These are phyloP conservation scores for Komagataella mondaviorum DNA, from an alignment of 805 yeast species.

Conservation along the genomic window DNA sequence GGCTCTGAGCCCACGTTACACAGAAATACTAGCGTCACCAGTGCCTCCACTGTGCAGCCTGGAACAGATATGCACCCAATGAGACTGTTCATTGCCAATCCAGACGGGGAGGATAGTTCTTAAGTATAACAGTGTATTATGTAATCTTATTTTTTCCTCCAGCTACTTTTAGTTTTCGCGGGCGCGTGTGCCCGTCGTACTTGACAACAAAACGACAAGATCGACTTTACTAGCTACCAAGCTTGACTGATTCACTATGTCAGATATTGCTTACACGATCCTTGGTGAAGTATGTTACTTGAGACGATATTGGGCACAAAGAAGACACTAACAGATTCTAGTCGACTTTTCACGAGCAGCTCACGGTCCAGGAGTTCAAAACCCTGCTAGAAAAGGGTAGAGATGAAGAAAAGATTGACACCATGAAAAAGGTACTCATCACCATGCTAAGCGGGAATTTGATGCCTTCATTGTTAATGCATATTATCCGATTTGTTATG, in stretches of 20 bases:
- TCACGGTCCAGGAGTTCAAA: conserved; percentile 61
- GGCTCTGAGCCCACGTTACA: conserved; percentile 11
- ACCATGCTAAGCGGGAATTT: conserved; percentile 88
- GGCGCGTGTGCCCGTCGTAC: background rate
- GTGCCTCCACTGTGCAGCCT: conserved; percentile 14
- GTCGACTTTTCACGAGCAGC: conserved; percentile 51
- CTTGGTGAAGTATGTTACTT: conserved; percentile 41
- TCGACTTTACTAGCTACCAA: background rate
- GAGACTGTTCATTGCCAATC: conserved; percentile 43
- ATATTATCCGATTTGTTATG: conserved; percentile 93
- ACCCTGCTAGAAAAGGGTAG: conserved; percentile 74
- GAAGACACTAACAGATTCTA: conserved; percentile 4
- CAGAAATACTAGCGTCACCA: conserved; percentile 20
- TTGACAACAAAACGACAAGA: background rate
- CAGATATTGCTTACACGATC: conserved; percentile 52
- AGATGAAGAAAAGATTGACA: conserved; percentile 76
- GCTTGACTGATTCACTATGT: conserved; percentile 1
- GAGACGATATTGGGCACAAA: background rate
- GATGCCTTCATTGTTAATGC: conserved; percentile 89
- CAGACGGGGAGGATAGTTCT: conserved; percentile 26
- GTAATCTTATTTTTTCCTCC: background rate
- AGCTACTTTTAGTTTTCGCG: background rate
- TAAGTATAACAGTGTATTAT: background rate
- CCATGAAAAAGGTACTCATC: conserved; percentile 80
- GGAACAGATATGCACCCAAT: conserved; percentile 22